phyloP scores from a whole-genome alignment of 805 yeast genomes.

The Candida parachauliodes region DNA sequence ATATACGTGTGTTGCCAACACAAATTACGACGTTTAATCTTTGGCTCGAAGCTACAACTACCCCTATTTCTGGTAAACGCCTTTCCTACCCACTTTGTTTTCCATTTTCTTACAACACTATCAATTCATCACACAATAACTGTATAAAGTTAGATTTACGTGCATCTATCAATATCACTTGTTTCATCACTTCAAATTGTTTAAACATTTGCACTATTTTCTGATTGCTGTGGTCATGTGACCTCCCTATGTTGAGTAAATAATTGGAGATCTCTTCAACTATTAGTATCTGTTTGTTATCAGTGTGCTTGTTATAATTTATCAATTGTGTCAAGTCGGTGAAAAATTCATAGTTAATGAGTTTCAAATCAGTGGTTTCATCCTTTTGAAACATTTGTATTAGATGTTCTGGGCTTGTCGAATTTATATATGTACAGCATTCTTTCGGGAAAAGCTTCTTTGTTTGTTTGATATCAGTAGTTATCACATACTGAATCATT shows the following conservation, averaged over 20 bases:
- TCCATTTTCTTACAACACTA: too few species aligned
- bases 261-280: constrained; percentile 12
- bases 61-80: too few species aligned
- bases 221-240: constrained; percentile 8
- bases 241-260: constrained; percentile 6
- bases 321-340: constrained; percentile 9
- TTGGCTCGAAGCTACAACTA: too few species aligned
- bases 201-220: constrained; percentile 10
- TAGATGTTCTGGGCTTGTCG: constrained; percentile 10
- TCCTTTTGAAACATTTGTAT: neutral
- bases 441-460: neutral
- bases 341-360: constrained; percentile 11
- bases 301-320: neutral
- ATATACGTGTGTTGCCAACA: neutral
- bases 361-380: neutral
- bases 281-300: constrained; percentile 7
- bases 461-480: neutral
- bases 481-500: constrained; percentile 7
- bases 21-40: neutral
- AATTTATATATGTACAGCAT: constrained; percentile 10
- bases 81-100: too few species aligned
- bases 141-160: constrained; percentile 8
- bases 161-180: constrained; percentile 8
- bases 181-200: neutral
- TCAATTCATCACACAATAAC: constrained; percentile 8